Evolutionary conservation across 2,329 filamentous ascomycete species (phyloP).

Genomic region (Arthroderma sp.): DNA sequence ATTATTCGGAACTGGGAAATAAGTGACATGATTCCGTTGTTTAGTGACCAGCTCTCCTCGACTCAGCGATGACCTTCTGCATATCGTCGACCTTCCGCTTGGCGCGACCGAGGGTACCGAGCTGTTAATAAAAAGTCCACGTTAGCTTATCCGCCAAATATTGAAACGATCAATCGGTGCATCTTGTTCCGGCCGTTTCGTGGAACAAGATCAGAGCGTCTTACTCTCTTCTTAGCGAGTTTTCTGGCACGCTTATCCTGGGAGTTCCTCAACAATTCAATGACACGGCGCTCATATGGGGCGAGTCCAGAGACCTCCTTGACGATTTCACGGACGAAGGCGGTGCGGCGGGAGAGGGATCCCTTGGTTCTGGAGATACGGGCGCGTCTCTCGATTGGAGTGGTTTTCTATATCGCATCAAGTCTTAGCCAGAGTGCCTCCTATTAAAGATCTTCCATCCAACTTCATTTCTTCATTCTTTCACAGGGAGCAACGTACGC

Average conservation of each 20-base stretch:
- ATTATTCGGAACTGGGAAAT: slow-evolving; percentile 3
- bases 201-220: slow-evolving; percentile 27
- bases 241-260: slow-evolving; percentile 99
- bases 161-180: neutral
- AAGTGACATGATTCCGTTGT: slow-evolving; percentile 14
- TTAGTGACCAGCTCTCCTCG: slow-evolving; percentile 66
- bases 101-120: slow-evolving; percentile 96
- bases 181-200: neutral
- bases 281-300: slow-evolving; percentile 95
- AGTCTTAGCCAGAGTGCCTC: neutral
- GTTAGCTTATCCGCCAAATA: neutral
- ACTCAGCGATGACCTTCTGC: slow-evolving; percentile 93
- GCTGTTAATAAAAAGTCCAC: slow-evolving; percentile 42
- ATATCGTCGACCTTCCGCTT: slow-evolving; percentile 99
- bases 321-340: slow-evolving; percentile 93
- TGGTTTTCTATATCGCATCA: slow-evolving; percentile 56
- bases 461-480: neutral
- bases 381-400: slow-evolving; percentile 61
- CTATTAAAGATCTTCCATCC: neutral
- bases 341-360: slow-evolving; percentile 89
- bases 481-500: slow-evolving; percentile 42
- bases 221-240: slow-evolving; percentile 97
- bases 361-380: slow-evolving; percentile 82
- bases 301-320: slow-evolving; percentile 95
- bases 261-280: slow-evolving; percentile 97